These are phyloP conservation scores for Neurospora hispaniola DNA, from an alignment of 495 filamentous ascomycete species.

Conservation along the genomic window DNA sequence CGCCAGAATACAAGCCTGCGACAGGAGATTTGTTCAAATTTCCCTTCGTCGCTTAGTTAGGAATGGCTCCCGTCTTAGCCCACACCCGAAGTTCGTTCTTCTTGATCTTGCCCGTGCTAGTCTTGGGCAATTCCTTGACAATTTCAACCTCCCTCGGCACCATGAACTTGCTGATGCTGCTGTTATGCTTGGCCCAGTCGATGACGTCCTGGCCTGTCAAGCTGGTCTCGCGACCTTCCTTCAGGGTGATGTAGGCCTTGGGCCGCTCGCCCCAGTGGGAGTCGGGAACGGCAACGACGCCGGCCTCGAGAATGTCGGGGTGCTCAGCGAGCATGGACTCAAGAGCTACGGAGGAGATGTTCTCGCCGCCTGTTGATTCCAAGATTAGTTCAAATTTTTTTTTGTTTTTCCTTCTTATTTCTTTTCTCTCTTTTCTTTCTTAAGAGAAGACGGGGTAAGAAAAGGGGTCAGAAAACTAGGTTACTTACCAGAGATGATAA, in stretches of 20 bases:
- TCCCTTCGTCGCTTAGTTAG: background rate
- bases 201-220: slow-evolving; percentile 66
- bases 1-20: background rate
- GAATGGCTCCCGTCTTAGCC: slow-evolving; percentile 46
- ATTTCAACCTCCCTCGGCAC: slow-evolving; percentile 88
- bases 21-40: background rate
- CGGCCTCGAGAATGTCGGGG: slow-evolving; percentile 80
- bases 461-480: background rate
- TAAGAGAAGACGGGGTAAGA: background rate
- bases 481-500: slow-evolving; percentile 84
- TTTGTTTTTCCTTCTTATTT: background rate
- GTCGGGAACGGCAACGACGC: slow-evolving; percentile 81
- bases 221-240: slow-evolving; percentile 38
- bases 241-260: slow-evolving; percentile 84
- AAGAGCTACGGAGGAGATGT: slow-evolving; percentile 88
- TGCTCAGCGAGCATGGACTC: slow-evolving; percentile 89
- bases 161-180: slow-evolving; percentile 87
- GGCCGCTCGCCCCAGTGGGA: slow-evolving; percentile 91
- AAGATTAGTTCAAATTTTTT: background rate
- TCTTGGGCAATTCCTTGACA: slow-evolving; percentile 83
- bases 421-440: slow-evolving; percentile 2
- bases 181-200: slow-evolving; percentile 69
- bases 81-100: slow-evolving; percentile 89
- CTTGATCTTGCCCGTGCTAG: slow-evolving; percentile 89
- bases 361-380: slow-evolving; percentile 67